Evolutionary conservation across 495 filamentous ascomycete species (phyloP).

Genomic region (Zalerion maritima): DNA sequence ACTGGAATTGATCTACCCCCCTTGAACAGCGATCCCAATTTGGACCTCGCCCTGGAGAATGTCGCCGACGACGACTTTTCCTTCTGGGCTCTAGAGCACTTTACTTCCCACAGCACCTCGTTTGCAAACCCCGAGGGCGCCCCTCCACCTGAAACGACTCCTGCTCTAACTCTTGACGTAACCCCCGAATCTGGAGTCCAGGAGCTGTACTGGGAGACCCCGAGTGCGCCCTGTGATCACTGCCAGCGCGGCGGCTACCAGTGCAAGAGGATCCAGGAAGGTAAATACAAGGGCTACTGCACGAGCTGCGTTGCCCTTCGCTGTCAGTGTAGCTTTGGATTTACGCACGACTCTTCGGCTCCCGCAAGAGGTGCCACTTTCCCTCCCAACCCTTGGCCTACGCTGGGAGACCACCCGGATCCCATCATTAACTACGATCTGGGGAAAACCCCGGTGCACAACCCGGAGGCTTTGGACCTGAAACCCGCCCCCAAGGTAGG

Average conservation of each 20-base stretch:
- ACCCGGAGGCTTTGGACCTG: conserved; percentile 8
- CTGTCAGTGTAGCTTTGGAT: conserved; percentile 53
- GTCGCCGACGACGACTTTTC: conserved; percentile 33
- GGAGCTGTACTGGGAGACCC: conserved; percentile 24
- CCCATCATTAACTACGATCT: conserved; percentile 33
- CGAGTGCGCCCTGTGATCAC: conserved; percentile 48
- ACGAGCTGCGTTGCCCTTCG: conserved; percentile 67
- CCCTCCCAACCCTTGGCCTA: conserved; percentile 29
- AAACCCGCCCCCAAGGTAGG: conserved; percentile 28
- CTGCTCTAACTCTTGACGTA: too few relatives aligned
- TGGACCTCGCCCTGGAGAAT: conserved; percentile 30
- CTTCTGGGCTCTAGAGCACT: conserved; percentile 35
- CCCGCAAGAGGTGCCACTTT: conserved; percentile 17
- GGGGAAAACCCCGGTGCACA: too few relatives aligned
- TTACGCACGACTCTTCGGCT: conserved; percentile 13
- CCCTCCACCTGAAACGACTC: too few relatives aligned
- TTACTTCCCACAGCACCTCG: conserved; percentile 11
- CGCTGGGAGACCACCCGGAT: conserved; percentile 29
- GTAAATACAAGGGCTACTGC: conserved; percentile 52
- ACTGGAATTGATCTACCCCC: conserved; percentile 7
- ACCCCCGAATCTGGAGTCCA: too few relatives aligned
- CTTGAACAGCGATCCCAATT: conserved; percentile 14
- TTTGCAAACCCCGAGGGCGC: too few relatives aligned
- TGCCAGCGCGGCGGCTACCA: conserved; percentile 54
- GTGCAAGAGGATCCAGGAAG: conserved; percentile 60